phyloP scores from a whole-genome alignment of 129 eudicot genomes.

The Logfia minima region DNA sequence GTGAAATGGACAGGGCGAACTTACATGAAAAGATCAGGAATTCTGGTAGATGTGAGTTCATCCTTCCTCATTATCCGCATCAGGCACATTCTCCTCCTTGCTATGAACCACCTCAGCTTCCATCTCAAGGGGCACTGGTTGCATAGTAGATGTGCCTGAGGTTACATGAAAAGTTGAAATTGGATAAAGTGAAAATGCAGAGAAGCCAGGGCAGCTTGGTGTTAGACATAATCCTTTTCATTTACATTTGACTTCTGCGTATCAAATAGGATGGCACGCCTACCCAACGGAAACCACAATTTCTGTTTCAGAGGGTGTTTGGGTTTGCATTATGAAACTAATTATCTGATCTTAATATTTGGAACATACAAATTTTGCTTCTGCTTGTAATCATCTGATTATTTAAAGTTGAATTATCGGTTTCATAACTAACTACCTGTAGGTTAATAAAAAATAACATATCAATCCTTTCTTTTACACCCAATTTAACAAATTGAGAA shows the following conservation, averaged over 20 bases:
- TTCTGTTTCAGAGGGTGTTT: too few species aligned
- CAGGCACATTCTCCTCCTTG: slow-evolving; percentile 21
- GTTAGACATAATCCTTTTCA: neutral
- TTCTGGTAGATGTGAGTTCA: slow-evolving; percentile 22
- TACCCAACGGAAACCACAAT: too few species aligned
- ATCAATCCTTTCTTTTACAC: neutral
- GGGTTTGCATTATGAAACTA: neutral
- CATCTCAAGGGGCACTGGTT: slow-evolving; percentile 24
- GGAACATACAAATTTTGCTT: neutral
- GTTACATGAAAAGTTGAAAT: slow-evolving; percentile 2
- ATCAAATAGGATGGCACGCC: too few species aligned
- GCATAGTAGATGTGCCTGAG: slow-evolving; percentile 31
- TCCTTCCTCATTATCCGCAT: slow-evolving; percentile 31
- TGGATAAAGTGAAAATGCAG: neutral
- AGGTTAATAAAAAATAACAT: too few species aligned
- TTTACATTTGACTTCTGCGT: too few species aligned
- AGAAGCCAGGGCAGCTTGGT: neutral
- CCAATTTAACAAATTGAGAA: neutral
- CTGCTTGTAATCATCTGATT: neutral
- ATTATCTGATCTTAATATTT: neutral
- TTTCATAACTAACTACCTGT: neutral
- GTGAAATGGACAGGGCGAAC: neutral
- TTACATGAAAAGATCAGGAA: slow-evolving; percentile 27
- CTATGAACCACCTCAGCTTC: slow-evolving; percentile 37
- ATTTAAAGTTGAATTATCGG: neutral